Base-by-base conservation (phyloP, 2,329 filamentous ascomycete species). In the Aureobasidium mangrovei region DNA sequence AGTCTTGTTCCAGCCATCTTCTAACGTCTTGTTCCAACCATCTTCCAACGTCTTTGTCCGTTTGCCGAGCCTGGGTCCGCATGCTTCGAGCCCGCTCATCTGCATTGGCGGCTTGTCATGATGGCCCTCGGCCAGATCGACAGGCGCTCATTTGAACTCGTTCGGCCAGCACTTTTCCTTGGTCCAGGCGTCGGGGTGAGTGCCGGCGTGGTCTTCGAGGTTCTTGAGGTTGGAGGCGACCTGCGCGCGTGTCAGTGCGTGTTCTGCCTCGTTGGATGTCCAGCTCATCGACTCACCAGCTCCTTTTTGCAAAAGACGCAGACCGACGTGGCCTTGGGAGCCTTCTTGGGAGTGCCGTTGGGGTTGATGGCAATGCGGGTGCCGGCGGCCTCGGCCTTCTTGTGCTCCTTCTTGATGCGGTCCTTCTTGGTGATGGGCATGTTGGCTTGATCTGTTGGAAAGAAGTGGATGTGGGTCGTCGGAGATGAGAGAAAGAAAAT, bases 81-180 rank as follows among this genome's bases (percentile, higher is more conserved):
- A 18, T 18, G 18, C 18, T 18, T 18, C 18, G 18, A 18, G 18
- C 18, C 18, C 18, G 18, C 18, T 18, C 18, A 18, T 18, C 18
- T 18, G 18, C 18, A 18, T 18, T 18, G 18, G 18, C 18, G 18
- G 18, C 18, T 18, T 18, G 18, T 18, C 18, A 18, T 18, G 18
- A 18, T 18, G 18, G 18, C 18, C 18, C 18, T 18, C 18, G 18
- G 18, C 18, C 18, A 18, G 18, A 18, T 18, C 18, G 18, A 18
- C n/a, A 26, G 24, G n/a, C 8, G 46, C 27, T 54, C 26, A 54
- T 35, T 49, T 48, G 58, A 75, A 77, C 47, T 77, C 74, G 49
- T 74, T 75, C 2, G 77, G 77, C 73, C 75, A 80, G 69, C 77
- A 80, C 70, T 79, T 79, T 70, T 80, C 77, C 70, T 79, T 80